Percentiles rank a stretch among this genome's conserved stretches.
phyloP scores from a whole-genome alignment of 2,329 filamentous ascomycete species.

The Colletotrichum sp. region DNA sequence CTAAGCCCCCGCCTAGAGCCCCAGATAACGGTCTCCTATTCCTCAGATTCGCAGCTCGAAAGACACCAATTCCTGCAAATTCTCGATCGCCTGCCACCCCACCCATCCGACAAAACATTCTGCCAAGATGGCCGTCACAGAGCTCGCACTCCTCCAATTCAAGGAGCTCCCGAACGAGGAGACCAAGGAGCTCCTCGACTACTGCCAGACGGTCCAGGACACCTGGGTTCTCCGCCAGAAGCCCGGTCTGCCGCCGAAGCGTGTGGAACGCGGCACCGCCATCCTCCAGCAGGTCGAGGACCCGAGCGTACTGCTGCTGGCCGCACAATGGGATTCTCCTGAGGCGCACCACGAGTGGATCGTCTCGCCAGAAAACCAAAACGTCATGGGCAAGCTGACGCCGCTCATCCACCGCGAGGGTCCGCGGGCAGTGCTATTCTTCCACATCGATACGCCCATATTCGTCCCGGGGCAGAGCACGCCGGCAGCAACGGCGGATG shows the following conservation, averaged over 20 bases:
- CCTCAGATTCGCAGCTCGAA: background rate
- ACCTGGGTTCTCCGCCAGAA: conserved; percentile 42
- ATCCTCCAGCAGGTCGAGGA: conserved; percentile 41
- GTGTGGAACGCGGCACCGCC: conserved; percentile 35
- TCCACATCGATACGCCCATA: conserved; percentile 43
- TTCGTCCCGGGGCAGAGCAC: conserved; percentile 14
- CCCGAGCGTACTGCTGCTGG: conserved; percentile 44
- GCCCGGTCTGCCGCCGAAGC: conserved; percentile 38
- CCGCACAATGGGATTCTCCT: conserved; percentile 49
- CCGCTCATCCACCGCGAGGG: conserved; percentile 37
- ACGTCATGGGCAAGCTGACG: conserved; percentile 36
- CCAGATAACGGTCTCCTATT: background rate
- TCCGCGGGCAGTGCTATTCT: conserved; percentile 37
- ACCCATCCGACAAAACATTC: background rate
- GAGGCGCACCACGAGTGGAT: conserved; percentile 50
- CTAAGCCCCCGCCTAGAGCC: background rate
- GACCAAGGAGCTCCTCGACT: conserved; percentile 35
- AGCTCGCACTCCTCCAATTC: conserved; percentile 42
- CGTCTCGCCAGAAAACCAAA: conserved; percentile 43
- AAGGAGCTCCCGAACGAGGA: conserved; percentile 32
- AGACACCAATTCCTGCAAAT: background rate
- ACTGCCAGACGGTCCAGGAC: conserved; percentile 40
- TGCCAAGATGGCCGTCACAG: conserved; percentile 40
- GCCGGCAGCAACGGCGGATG: background rate
- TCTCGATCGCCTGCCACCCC: background rate